These are phyloP conservation scores for Irpex sp. DNA, from an alignment of 1,284 basidiomycete genomes.

Conservation along the genomic window DNA sequence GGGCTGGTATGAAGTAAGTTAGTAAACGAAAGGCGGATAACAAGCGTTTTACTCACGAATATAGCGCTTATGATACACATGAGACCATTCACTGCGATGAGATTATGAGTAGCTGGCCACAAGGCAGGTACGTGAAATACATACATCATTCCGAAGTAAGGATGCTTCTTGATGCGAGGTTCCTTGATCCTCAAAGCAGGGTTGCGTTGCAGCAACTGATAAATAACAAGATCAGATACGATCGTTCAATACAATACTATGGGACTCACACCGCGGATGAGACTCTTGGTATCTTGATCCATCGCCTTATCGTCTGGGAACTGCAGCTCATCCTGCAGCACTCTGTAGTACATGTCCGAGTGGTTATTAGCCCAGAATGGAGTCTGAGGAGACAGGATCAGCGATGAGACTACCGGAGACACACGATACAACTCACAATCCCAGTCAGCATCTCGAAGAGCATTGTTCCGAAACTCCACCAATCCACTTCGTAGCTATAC, in stretches of 20 bases:
- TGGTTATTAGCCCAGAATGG: slow-evolving; percentile 94
- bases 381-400: slow-evolving; percentile 50
- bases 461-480: slow-evolving; percentile 98
- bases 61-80: slow-evolving; percentile 92
- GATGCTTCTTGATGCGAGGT: slow-evolving; percentile 89
- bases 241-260: slow-evolving; percentile 2
- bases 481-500: slow-evolving; percentile 94
- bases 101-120: slow-evolving; percentile 9
- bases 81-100: slow-evolving; percentile 76
- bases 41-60: slow-evolving; percentile 52
- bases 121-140: neutral
- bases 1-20: slow-evolving; percentile 49
- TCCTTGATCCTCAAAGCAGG: slow-evolving; percentile 89
- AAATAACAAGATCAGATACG: slow-evolving; percentile 4
- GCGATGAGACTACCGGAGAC: slow-evolving; percentile 15
- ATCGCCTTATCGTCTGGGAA: slow-evolving; percentile 89
- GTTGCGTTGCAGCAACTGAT: slow-evolving; percentile 85
- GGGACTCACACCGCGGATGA: slow-evolving; percentile 79
- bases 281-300: slow-evolving; percentile 92
- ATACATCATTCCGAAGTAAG: slow-evolving; percentile 95
- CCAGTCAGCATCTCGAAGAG: slow-evolving; percentile 93
- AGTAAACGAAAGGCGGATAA: neutral
- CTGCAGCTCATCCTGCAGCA: slow-evolving; percentile 82
- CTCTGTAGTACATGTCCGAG: slow-evolving; percentile 91
- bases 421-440: slow-evolving; percentile 56